Percentiles rank a stretch among this genome's conserved stretches.
Evolutionary conservation across 2,329 filamentous ascomycete genomes (phyloP).

Genomic region (Lasiodiplodia sp.): DNA sequence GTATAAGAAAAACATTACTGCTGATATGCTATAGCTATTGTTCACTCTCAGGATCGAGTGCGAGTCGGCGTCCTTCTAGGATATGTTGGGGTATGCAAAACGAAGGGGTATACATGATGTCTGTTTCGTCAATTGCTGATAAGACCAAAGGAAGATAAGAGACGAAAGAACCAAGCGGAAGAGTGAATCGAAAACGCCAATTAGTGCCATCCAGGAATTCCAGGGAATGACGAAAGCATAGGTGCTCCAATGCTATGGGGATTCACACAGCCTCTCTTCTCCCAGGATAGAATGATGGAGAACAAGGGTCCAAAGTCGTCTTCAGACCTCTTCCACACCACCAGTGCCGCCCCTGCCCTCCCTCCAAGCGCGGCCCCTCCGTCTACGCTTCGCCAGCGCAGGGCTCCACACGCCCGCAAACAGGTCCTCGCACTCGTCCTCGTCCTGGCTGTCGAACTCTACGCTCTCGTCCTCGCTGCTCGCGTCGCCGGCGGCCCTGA

Average conservation of each 20-base stretch:
- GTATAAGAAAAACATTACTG: slow-evolving; percentile 14
- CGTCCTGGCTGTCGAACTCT: slow-evolving; percentile 70
- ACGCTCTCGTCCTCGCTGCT: slow-evolving; percentile 45
- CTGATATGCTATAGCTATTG: neutral
- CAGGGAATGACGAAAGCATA: neutral
- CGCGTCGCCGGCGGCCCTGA: slow-evolving; percentile 11
- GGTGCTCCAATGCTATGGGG: neutral
- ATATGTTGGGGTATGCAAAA: slow-evolving; percentile 6
- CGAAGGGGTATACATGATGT: slow-evolving; percentile 20
- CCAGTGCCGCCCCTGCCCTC: slow-evolving; percentile 16
- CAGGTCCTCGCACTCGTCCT: slow-evolving; percentile 71
- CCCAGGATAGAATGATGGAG: neutral
- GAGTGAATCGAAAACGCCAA: neutral
- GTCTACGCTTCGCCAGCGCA: slow-evolving; percentile 57
- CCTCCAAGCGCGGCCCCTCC: slow-evolving; percentile 38
- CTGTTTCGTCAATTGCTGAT: slow-evolving; percentile 7
- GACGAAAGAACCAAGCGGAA: neutral
- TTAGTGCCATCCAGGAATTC: neutral
- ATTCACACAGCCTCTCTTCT: neutral
- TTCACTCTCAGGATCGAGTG: neutral
- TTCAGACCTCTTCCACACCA: slow-evolving; percentile 27
- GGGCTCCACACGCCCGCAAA: slow-evolving; percentile 69
- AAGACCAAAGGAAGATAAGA: neutral
- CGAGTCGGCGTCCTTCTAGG: neutral
- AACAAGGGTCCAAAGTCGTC: neutral